Conservation (phyloP, 768 basidiomycete species). For the Mycena kentingensis region DNA sequence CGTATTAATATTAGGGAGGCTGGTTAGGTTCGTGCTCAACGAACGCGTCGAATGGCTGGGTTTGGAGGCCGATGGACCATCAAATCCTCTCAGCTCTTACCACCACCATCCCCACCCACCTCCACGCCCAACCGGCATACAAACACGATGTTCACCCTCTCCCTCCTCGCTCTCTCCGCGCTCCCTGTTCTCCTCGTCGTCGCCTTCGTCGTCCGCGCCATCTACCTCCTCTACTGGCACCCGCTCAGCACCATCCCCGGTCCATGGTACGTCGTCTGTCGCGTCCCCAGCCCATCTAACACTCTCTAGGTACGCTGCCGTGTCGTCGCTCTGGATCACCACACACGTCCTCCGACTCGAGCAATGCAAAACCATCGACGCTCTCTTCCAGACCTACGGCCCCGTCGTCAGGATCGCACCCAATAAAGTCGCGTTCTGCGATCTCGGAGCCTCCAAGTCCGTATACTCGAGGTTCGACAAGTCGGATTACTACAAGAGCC, state of each 20-base stretch:
- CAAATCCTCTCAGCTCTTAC: no score
- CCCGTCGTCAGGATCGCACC: conserved; percentile 80
- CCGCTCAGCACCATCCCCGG: conserved; percentile 73
- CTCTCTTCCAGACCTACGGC: conserved; percentile 68
- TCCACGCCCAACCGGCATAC: no score
- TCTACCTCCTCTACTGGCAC: conserved; percentile 46
- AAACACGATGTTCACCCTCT: not conserved
- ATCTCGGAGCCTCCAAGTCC: conserved; percentile 63
- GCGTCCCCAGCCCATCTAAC: conserved; percentile 76
- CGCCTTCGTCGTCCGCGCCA: not conserved
- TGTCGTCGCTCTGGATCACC: conserved; percentile 72
- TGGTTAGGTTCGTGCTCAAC: no score
- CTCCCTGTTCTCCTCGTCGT: no score
- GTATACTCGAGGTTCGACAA: conserved; percentile 82
- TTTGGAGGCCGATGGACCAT: no score
- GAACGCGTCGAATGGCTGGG: no score
- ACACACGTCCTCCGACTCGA: conserved; percentile 68
- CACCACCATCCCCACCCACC: no score
- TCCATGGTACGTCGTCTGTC: conserved; percentile 59
- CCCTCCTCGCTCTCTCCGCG: not conserved
- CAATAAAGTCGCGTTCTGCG: conserved; percentile 77
- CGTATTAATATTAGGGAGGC: no score
- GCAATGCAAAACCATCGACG: conserved; percentile 66
- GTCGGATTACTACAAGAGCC: conserved; percentile 72
- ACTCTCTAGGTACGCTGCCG: conserved; percentile 77